These are phyloP conservation scores for Nakazawaea ambrosiae DNA, from an alignment of 805 yeast genomes.

Conservation along the genomic window DNA sequence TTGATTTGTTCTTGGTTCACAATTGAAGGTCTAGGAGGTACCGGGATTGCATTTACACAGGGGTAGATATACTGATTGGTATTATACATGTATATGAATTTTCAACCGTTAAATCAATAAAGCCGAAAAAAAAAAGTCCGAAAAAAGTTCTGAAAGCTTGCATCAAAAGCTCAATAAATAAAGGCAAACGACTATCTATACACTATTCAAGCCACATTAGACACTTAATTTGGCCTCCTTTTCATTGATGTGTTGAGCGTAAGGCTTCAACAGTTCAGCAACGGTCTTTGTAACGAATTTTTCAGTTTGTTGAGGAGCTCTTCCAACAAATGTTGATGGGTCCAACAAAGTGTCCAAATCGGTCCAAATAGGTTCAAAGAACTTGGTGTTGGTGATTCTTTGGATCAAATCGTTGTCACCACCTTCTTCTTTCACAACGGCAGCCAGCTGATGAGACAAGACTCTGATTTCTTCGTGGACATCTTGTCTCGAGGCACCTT, in stretches of 20 bases:
- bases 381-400: conserved; percentile 67
- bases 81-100: no score
- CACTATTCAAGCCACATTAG: no score
- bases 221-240: conserved; percentile 78
- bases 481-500: conserved; percentile 96
- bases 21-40: no score
- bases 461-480: conserved; percentile 98
- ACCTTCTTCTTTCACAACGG: conserved; percentile 95
- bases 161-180: no score
- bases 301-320: conserved; percentile 97
- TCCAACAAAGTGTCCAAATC: conserved; percentile 78
- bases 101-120: no score
- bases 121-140: no score
- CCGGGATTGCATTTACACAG: no score
- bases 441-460: conserved; percentile 93
- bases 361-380: conserved; percentile 83
- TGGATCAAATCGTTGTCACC: conserved; percentile 97
- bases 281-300: conserved; percentile 85
- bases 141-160: no score
- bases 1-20: no score
- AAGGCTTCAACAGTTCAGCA: conserved; percentile 70
- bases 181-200: no score
- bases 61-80: no score
- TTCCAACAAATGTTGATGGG: conserved; percentile 93
- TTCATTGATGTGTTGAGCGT: conserved; percentile 46